Percentiles rank a stretch among this genome's conserved stretches.
Conservation (phyloP, 2,329 filamentous ascomycete species). For the Neophaeococcomyces mojaviensis region DNA sequence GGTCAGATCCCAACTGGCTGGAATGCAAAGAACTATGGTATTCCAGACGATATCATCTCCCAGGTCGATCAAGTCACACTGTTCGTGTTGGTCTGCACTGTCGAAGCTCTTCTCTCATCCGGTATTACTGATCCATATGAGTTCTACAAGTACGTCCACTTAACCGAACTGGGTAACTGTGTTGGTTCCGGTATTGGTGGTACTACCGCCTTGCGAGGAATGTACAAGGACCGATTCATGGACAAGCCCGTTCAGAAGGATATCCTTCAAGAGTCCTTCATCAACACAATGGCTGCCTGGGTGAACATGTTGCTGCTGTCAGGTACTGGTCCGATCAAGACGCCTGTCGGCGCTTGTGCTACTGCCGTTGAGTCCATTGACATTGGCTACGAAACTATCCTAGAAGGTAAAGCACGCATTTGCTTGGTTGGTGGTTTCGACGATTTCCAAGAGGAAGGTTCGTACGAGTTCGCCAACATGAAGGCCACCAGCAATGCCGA, state of each 20-base stretch:
- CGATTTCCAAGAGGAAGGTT: slow-evolving; percentile 98
- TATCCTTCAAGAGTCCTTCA: slow-evolving; percentile 98
- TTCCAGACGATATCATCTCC: slow-evolving; percentile 94
- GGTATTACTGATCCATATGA: slow-evolving; percentile 99
- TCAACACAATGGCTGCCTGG: slow-evolving; percentile 99
- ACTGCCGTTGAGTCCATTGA: slow-evolving; percentile 96
- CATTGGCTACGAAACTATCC: slow-evolving; percentile 95
- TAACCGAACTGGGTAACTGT: slow-evolving; percentile 96
- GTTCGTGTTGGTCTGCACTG: slow-evolving; percentile 88
- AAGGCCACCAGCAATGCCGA: slow-evolving; percentile 97
- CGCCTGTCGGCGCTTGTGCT: slow-evolving; percentile 92
- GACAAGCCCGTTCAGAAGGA: slow-evolving; percentile 98
- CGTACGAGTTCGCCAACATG: slow-evolving; percentile 99
- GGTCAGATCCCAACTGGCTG: slow-evolving; percentile 95
- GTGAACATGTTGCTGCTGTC: slow-evolving; percentile 98
- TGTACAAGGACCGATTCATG: slow-evolving; percentile 96
- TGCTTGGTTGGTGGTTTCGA: slow-evolving; percentile 98
- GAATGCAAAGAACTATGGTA: slow-evolving; percentile 92
- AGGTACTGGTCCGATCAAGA: slow-evolving; percentile 97
- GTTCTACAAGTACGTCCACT: slow-evolving; percentile 99
- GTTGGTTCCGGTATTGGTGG: slow-evolving; percentile 98
- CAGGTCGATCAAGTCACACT: slow-evolving; percentile 96
- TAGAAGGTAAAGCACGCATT: slow-evolving; percentile 94
- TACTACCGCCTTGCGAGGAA: slow-evolving; percentile 81
- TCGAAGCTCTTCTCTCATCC: slow-evolving; percentile 79